Base-by-base conservation (phyloP, 768 basidiomycete species). In the Crepidotus variabilis region DNA sequence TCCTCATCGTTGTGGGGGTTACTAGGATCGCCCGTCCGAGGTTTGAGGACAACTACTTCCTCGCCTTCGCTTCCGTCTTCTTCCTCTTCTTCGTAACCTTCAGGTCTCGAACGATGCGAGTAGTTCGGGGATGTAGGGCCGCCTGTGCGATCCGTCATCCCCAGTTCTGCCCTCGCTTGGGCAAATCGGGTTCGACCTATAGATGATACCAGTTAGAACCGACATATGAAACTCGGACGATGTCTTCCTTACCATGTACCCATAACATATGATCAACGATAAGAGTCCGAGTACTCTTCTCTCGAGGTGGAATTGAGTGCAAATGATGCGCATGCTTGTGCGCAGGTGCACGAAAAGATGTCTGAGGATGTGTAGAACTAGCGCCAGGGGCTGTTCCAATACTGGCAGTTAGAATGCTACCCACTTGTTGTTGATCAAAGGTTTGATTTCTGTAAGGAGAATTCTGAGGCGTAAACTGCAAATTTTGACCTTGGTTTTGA, bases 311-410 rank as follows among this genome's bases (percentile, higher is more conserved):
- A 32, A 94, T 92, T 1, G 88, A 85, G 66, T 94, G 91, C 1
- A 93, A 72, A 67, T 93, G 90, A 67, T 93, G 92, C 0, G 91
- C 91, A 76, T 92, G 90, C 61, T 87, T 90, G 71, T 93, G 92
- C 1, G 92, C 91, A 7, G 88, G 88, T 1, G 88, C 82, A 59
- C 77, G 81, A 73, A 87, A 88, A 0, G 78, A 64, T 18, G 65
- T 46, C 45, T 66, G 66, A 23, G 63, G 51, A 43, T 56, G 55
- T 21, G 58, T 54, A 32, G 61, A 49, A 45, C 52, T 60, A 24
- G 61, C 51, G 49, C 36, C 50, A 49, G 52, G 20, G 56, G 57
- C 52, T 51, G 43, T 60, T 50, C 33, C 28, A 36, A 35, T 46
- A 50, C 34, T 36, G 54, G 47, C 52, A 48, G 8, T 48, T 51